phyloP scores from a whole-genome alignment of 345 rosid species.

The Brassica nigra region DNA sequence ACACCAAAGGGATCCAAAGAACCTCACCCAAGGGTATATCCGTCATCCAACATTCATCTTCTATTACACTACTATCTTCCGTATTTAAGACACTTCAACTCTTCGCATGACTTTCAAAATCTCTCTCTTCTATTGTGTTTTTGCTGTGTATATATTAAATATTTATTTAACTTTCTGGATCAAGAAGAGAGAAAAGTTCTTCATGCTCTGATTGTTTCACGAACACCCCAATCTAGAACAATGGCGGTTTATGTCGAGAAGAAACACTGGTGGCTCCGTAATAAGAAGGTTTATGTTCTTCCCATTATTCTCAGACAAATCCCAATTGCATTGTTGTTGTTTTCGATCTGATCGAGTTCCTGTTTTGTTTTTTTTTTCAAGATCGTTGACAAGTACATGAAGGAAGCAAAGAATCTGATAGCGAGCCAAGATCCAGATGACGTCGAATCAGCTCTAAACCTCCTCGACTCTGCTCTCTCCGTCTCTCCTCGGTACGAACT shows the following conservation, averaged over 20 bases:
- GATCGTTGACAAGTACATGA: constrained; percentile 78
- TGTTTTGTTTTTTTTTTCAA: constrained; percentile 5
- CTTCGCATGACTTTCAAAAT: constrained; percentile 25
- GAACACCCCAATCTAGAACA: constrained; percentile 5
- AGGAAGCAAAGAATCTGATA: constrained; percentile 70
- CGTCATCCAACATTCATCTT: constrained; percentile 15
- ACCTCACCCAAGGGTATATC: constrained; percentile 1
- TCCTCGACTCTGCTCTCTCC: constrained; percentile 76
- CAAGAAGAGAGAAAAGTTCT: constrained; percentile 17
- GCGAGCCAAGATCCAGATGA: constrained; percentile 69
- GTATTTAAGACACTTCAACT: constrained; percentile 43
- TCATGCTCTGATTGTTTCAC: constrained; percentile 28
- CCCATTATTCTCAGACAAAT: not conserved
- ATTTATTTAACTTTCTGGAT: constrained; percentile 20
- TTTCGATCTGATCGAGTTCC: not conserved
- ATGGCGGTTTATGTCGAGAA: constrained; percentile 43
- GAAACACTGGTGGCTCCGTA: constrained; percentile 48
- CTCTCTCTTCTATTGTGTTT: constrained; percentile 28
- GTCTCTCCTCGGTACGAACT: constrained; percentile 58
- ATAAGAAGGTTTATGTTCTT: constrained; percentile 32
- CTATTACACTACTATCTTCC: constrained; percentile 29
- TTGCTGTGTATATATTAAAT: not conserved
- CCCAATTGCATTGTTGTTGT: not conserved
- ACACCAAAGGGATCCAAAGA: constrained; percentile 28
- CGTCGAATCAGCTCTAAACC: constrained; percentile 58